Evolutionary conservation across 176 grass and related monocot genomes (phyloP).

Genomic region (Carex kokanica): DNA sequence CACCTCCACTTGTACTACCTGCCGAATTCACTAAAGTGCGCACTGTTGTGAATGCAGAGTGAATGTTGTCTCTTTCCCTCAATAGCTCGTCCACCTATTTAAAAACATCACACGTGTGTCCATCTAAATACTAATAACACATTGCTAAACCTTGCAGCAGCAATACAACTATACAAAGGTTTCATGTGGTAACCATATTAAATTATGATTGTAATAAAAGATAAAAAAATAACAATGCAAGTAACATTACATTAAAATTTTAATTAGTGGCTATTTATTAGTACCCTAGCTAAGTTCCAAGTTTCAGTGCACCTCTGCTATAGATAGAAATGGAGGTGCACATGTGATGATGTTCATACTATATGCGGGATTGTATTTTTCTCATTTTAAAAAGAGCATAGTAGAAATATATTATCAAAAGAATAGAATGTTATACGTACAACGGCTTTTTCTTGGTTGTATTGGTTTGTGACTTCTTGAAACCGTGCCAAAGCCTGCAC

Average conservation of each 20-base stretch:
- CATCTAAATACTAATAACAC: constrained; percentile 9
- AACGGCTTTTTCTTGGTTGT: constrained; percentile 80
- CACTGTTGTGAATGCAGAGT: constrained; percentile 68
- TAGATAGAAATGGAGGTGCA: background rate
- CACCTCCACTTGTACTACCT: constrained; percentile 41
- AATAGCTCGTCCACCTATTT: constrained; percentile 89
- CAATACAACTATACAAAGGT: background rate
- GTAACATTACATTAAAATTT: background rate
- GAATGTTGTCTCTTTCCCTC: constrained; percentile 80
- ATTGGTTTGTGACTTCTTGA: constrained; percentile 94
- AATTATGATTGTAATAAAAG: background rate
- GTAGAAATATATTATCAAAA: background rate
- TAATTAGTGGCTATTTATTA: background rate
- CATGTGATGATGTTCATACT: background rate
- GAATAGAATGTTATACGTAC: constrained; percentile 40
- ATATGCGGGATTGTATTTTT: background rate
- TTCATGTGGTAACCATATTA: background rate
- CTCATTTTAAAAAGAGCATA: background rate
- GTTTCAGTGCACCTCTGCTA: background rate
- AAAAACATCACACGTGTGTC: constrained; percentile 12
- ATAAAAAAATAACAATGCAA: background rate
- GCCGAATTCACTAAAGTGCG: constrained; percentile 46
- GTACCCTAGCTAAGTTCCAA: background rate
- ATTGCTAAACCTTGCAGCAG: constrained; percentile 8
- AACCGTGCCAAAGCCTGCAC: constrained; percentile 81